Evolutionary conservation across 1,284 basidiomycete species (phyloP), one percentile per base, ranked within the genome.

Genomic region (Tylopilus orsonianus): DNA sequence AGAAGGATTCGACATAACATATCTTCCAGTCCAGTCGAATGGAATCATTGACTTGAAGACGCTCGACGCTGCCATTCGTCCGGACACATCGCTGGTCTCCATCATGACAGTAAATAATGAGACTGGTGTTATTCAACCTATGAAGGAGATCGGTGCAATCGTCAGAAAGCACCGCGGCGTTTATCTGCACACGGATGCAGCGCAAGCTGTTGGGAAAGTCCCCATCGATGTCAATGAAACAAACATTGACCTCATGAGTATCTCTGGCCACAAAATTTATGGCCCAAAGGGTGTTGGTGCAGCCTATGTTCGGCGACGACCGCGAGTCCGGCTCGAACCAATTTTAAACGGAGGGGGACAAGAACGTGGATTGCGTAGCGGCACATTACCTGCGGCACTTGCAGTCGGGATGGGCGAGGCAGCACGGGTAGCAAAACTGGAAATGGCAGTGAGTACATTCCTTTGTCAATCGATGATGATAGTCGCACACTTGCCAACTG

Each of bases 61-160:
- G 19, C 80, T 97, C 32, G 87, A 91, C 63, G 79, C 76, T 2
- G 85, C 93, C 24, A 90, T 97, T 45, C 83, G 91, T 40, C 92
- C 93, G 16, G 89, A 91, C 60, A 90, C 95, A 1, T 87, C 85
- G 6, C 72, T 97, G 8, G 85, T 97, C 34, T 97, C 95, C 9
- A 89, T 99, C 68, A 99, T 99, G 97, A 83, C 91, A 4, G 96
- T 99, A 54, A 99, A 99, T 76, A 99, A 99, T 72, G 97, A 99
- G 75, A 99, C 95, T 7, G 97, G 97, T 41, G 95, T 98, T 53
- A 97, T 99, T 54, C 97, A 99, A 67, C 97, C 97, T 1, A 80
- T 99, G 54, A 90, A 90, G 66, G 94, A 98, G 69, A 99, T 99
- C 56, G 96, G 95, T 20, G 80, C 83, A 5, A 79, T 97, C 24